These are phyloP conservation scores for Isatis tinctoria DNA, from an alignment of 345 rosid genomes.

Conservation along the genomic window DNA sequence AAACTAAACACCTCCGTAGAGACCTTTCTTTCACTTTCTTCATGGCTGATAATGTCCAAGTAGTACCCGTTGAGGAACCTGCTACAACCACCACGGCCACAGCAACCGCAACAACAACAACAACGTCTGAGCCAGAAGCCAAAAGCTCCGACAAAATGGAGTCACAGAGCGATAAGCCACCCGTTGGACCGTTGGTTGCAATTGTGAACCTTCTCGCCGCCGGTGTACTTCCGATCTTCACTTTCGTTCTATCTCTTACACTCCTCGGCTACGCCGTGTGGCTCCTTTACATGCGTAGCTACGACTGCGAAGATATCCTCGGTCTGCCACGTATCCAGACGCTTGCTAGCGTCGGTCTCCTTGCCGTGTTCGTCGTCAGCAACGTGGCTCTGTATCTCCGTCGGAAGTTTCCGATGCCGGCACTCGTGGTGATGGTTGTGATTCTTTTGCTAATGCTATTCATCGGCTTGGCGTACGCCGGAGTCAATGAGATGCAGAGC, in stretches of 20 bases:
- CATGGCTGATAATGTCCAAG: slow-evolving; percentile 36
- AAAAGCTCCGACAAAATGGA: slow-evolving; percentile 31
- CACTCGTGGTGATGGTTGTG: slow-evolving; percentile 48
- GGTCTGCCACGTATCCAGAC: slow-evolving; percentile 52
- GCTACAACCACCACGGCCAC: slow-evolving; percentile 1
- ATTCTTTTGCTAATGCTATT: slow-evolving; percentile 48
- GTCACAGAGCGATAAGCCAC: slow-evolving; percentile 25
- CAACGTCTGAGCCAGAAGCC: slow-evolving; percentile 6
- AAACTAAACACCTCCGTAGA: slow-evolving; percentile 11
- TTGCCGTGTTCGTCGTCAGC: slow-evolving; percentile 45
- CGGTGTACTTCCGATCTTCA: slow-evolving; percentile 37
- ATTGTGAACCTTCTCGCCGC: slow-evolving; percentile 29
- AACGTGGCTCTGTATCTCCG: slow-evolving; percentile 40
- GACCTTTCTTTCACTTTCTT: background rate
- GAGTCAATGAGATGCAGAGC: slow-evolving; percentile 50
- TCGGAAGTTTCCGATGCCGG: slow-evolving; percentile 44
- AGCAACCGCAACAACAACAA: background rate
- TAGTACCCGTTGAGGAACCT: slow-evolving; percentile 22
- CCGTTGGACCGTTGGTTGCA: slow-evolving; percentile 4
- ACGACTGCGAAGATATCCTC: slow-evolving; percentile 63
- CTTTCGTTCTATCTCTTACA: slow-evolving; percentile 58
- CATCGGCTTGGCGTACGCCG: slow-evolving; percentile 57
- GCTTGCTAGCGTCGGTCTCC: slow-evolving; percentile 41
- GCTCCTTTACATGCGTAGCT: slow-evolving; percentile 67
- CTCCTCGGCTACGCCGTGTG: slow-evolving; percentile 55